Evolutionary conservation across 2,329 filamentous ascomycete species (phyloP), one percentile per base, ranked within the genome.

Genomic region (Stenocarpella maydis): DNA sequence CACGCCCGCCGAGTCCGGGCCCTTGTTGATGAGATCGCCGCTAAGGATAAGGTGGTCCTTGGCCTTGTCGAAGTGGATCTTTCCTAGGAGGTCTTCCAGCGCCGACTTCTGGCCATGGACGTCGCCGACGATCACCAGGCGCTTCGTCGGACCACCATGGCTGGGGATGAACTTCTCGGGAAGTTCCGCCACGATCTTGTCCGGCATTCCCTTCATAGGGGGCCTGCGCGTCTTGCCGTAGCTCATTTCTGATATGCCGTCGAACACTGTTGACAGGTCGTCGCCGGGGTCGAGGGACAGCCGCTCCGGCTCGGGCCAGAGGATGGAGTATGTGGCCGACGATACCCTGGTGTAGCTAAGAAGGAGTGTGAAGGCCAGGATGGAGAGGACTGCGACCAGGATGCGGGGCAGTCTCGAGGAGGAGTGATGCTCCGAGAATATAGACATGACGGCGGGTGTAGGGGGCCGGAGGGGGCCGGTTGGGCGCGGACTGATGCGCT

Each of bases 91-190:
- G 19, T 84, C 77, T 77, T 84, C 80, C 77, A 93, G 84, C 71
- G 94, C 87, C 15, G 86, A 78, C 74, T 88, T 88, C 83, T 96
- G 96, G 60, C 96, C 96, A 81, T 98, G 95, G 17, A 98, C 93
- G 81, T 99, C 96, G 67, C 96, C 95, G 41, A 98, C 85, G 71
- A 98, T 85, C 41, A 98, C 83, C 28, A 99, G 82, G 21, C 94
- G 85, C 66, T 86, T 88, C 75, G 24, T 77, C 69, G 31, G 74
- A 54, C 4, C 69, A 21, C 81, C 70, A 31, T 65, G 55, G 45
- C 65, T 70, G 24, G 77, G 75, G 12, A 78, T 64, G 53, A 76
- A 70, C 52, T 77, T 71, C 2, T 74, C 69, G 0, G 79, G 76
- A 47, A 81, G 76, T 49, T 77, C 75, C n/a, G 68, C 73, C 4